Evolutionary conservation across 2,329 filamentous ascomycete species (phyloP).

Genomic region (Karstenula rhodostoma): DNA sequence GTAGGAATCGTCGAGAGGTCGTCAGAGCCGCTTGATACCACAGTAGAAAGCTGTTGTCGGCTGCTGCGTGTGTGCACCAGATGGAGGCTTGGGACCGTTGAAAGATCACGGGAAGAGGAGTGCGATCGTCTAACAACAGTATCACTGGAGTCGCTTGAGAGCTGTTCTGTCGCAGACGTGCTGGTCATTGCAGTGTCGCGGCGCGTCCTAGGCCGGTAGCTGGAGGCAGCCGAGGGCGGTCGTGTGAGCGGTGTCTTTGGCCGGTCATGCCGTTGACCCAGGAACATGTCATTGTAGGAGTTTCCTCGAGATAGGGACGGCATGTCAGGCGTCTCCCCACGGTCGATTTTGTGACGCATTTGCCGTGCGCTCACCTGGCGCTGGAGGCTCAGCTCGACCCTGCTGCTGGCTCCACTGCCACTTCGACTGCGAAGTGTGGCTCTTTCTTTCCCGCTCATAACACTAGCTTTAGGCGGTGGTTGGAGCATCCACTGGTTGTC

Average conservation of each 20-base stretch:
- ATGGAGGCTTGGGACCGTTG: constrained; percentile 29
- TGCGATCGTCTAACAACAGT: constrained; percentile 27
- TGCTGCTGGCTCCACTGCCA: constrained; percentile 52
- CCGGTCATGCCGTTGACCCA: constrained; percentile 41
- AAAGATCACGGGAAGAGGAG: constrained; percentile 21
- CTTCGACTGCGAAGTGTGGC: constrained; percentile 68
- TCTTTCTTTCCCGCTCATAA: constrained; percentile 88
- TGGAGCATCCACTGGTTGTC: constrained; percentile 92
- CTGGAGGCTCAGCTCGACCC: constrained; percentile 47
- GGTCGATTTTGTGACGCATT: constrained; percentile 45
- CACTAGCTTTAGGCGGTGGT: constrained; percentile 84
- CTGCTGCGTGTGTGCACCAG: constrained; percentile 35
- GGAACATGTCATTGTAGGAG: constrained; percentile 41
- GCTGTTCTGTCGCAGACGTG: constrained; percentile 34
- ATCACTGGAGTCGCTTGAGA: constrained; percentile 35
- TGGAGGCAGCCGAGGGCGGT: constrained; percentile 40
- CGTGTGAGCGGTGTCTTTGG: constrained; percentile 38
- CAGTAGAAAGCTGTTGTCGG: constrained; percentile 45
- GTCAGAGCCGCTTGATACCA: constrained; percentile 42
- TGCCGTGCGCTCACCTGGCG: constrained; percentile 51
- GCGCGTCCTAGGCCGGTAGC: constrained; percentile 34
- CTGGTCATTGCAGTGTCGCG: constrained; percentile 38
- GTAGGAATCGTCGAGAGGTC: constrained; percentile 19
- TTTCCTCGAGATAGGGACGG: constrained; percentile 46
- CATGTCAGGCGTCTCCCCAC: constrained; percentile 46